These are phyloP conservation scores for Penicillium sp. DNA, from an alignment of 2,329 filamentous ascomycete genomes.

Conservation along the genomic window DNA sequence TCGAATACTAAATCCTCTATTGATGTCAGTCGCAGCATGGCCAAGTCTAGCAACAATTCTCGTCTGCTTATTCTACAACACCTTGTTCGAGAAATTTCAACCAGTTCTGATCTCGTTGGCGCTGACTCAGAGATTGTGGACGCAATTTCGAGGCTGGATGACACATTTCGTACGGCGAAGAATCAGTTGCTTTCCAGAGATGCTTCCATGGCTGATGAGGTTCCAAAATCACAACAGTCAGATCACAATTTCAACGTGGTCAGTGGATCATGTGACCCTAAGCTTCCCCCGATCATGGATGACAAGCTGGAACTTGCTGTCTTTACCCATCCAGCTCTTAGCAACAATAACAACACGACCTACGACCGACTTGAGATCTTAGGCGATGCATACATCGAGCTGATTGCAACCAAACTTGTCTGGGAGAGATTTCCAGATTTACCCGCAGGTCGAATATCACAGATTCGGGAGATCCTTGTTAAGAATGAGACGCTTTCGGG, in stretches of 20 bases:
- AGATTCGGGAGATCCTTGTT: slow-evolving; percentile 73
- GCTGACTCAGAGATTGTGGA: slow-evolving; percentile 18
- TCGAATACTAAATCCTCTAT: background rate
- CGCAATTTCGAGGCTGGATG: slow-evolving; percentile 21
- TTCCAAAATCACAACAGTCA: background rate
- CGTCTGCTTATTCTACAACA: slow-evolving; percentile 19
- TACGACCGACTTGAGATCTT: slow-evolving; percentile 89
- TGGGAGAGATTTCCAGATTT: slow-evolving; percentile 67
- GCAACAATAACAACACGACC: slow-evolving; percentile 32
- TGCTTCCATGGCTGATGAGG: background rate
- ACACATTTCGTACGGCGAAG: slow-evolving; percentile 14
- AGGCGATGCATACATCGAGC: slow-evolving; percentile 80
- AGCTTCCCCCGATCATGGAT: slow-evolving; percentile 60
- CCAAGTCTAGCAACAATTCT: slow-evolving; percentile 8
- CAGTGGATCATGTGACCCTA: slow-evolving; percentile 13
- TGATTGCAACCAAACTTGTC: slow-evolving; percentile 72
- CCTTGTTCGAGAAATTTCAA: slow-evolving; percentile 23
- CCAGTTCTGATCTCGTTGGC: slow-evolving; percentile 12
- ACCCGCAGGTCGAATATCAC: slow-evolving; percentile 66
- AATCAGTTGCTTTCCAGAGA: background rate
- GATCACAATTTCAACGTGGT: background rate
- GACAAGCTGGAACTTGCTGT: slow-evolving; percentile 58
- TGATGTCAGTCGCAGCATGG: background rate
- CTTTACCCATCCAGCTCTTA: slow-evolving; percentile 63
- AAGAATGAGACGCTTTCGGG: slow-evolving; percentile 73